A percentile compares a stretch with the other conserved stretches of the same genome.
Evolutionary conservation across 2,329 filamentous ascomycete species (phyloP).

Genomic region (Golovinomyces cichoracearum): DNA sequence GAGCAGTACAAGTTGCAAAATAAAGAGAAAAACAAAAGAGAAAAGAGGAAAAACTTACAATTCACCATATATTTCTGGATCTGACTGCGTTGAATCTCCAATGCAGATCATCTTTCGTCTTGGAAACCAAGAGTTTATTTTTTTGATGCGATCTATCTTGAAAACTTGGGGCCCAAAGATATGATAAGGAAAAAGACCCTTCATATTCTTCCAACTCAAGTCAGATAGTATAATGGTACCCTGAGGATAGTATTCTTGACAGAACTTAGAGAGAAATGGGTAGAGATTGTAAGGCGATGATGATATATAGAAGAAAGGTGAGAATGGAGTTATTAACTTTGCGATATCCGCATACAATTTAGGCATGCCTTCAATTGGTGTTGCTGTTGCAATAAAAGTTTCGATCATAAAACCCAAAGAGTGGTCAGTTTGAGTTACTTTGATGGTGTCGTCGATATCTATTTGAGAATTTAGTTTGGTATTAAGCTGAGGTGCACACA

Average conservation of each 20-base stretch:
- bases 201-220: conserved; percentile 68
- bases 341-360: conserved; percentile 49
- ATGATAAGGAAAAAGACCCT: conserved; percentile 55
- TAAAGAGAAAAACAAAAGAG: too few species aligned
- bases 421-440: conserved; percentile 59
- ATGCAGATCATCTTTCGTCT: conserved; percentile 55
- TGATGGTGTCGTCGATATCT: conserved; percentile 93
- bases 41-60: conserved; percentile 31
- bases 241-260: conserved; percentile 40
- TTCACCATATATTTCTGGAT: conserved; percentile 73
- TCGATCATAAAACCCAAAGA: conserved; percentile 56
- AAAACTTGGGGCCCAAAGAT: conserved; percentile 64
- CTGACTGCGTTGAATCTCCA: conserved; percentile 74
- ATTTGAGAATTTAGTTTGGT: background rate
- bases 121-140: conserved; percentile 57
- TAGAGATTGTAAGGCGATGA: conserved; percentile 90
- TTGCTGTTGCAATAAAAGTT: conserved; percentile 56
- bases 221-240: conserved; percentile 71
- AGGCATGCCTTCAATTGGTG: conserved; percentile 55
- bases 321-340: conserved; percentile 24
- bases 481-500: background rate
- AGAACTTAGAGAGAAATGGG: conserved; percentile 55
- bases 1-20: background rate
- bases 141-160: conserved; percentile 56
- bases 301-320: conserved; percentile 78